Conservation (phyloP, 305 asterid genomes). For the Lippia alba region DNA sequence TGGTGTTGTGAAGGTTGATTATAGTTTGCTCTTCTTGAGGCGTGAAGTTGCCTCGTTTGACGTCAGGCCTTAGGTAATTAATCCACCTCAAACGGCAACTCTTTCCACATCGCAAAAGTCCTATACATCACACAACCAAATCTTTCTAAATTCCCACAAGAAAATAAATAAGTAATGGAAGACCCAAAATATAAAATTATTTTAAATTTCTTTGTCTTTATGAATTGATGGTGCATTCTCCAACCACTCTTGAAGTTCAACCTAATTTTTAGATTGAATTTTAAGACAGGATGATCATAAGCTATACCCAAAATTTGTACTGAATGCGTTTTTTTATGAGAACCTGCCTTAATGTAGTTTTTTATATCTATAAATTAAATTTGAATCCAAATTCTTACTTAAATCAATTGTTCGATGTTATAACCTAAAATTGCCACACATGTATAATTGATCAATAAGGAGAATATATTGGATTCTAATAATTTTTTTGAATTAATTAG, state of each 20-base stretch:
- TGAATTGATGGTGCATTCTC: neutral
- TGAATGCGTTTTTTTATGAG: too few relatives aligned
- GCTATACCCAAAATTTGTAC: neutral
- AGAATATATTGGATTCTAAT: too few relatives aligned
- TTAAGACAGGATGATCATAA: neutral
- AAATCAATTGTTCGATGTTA: too few relatives aligned
- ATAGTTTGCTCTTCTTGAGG: constrained; percentile 62
- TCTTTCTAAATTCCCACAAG: neutral
- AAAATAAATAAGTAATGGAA: neutral
- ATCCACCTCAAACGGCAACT: constrained; percentile 83
- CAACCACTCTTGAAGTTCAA: constrained; percentile 5
- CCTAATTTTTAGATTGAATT: neutral
- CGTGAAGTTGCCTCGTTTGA: constrained; percentile 69
- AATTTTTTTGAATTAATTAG: too few relatives aligned
- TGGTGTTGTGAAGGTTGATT: constrained; percentile 61
- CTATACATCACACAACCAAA: constrained; percentile 29
- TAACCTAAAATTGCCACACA: too few relatives aligned
- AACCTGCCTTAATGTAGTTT: too few relatives aligned
- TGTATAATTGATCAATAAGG: too few relatives aligned
- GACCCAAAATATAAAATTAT: neutral
- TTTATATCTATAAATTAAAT: too few relatives aligned
- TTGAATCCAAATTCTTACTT: too few relatives aligned
- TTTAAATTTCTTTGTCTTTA: neutral
- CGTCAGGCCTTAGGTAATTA: constrained; percentile 76
- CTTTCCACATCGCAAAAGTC: constrained; percentile 67